A percentile compares a stretch with the other conserved stretches of the same genome.
These are phyloP conservation scores for Verticillium isaacii DNA, from an alignment of 2,329 filamentous ascomycete genomes.

Conservation along the genomic window DNA sequence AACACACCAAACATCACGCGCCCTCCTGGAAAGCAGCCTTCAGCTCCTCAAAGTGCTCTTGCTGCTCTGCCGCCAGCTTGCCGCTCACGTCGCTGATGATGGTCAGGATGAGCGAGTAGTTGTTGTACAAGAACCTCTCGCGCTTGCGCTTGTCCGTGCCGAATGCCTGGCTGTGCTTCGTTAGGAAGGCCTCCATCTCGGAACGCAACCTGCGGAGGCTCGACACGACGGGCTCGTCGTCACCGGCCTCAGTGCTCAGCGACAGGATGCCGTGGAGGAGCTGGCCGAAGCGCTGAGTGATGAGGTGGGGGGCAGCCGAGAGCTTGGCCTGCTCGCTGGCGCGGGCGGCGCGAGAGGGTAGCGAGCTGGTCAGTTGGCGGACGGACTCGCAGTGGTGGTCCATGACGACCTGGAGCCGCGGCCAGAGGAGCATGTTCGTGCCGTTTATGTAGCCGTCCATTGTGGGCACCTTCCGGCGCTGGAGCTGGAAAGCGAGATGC, in stretches of 20 bases:
- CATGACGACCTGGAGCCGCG: constrained; percentile 89
- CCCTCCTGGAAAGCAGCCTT: constrained; percentile 54
- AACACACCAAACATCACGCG: constrained; percentile 8
- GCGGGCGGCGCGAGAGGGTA: constrained; percentile 38
- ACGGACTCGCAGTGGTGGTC: constrained; percentile 88
- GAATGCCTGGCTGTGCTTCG: constrained; percentile 70
- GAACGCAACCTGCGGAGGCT: constrained; percentile 71
- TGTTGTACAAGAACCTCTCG: constrained; percentile 89
- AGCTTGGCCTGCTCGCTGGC: constrained; percentile 47
- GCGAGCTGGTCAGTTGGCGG: constrained; percentile 53
- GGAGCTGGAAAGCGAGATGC: constrained; percentile 88
- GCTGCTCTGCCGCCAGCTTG: constrained; percentile 70
- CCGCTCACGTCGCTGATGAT: constrained; percentile 78
- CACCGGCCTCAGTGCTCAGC: constrained; percentile 83
- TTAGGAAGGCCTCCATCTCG: constrained; percentile 81
- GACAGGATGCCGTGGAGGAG: constrained; percentile 79
- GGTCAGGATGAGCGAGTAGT: constrained; percentile 90
- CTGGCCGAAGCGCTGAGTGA: constrained; percentile 94
- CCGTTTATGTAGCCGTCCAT: constrained; percentile 91
- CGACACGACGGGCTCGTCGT: constrained; percentile 86
- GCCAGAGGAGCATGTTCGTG: constrained; percentile 95
- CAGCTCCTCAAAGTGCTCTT: constrained; percentile 66
- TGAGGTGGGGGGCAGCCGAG: constrained; percentile 80
- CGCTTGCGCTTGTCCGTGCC: constrained; percentile 72
- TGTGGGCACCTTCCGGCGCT: constrained; percentile 83